These are phyloP conservation scores for Leptodermis oblonga DNA, from an alignment of 257 asterid genomes.

Conservation along the genomic window DNA sequence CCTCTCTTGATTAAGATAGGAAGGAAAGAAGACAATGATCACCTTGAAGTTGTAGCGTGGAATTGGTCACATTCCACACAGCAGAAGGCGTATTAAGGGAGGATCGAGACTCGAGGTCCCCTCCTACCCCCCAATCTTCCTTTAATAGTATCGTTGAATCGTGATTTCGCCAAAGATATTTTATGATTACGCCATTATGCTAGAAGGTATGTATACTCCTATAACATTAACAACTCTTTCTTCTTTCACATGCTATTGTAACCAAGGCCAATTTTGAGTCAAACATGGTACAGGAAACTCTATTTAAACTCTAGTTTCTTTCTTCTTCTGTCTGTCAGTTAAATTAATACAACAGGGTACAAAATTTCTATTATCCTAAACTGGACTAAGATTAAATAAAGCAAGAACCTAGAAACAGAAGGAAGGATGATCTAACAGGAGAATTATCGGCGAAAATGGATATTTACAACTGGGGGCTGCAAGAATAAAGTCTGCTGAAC, in stretches of 20 bases:
- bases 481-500: conserved; percentile 76
- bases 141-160: no score
- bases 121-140: no score
- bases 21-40: no score
- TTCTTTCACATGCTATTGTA: not conserved
- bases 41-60: no score
- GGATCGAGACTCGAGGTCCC: no score
- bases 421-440: not conserved
- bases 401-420: not conserved
- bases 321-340: not conserved
- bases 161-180: no score
- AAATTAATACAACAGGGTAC: not conserved
- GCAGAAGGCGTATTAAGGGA: no score
- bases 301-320: not conserved
- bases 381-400: not conserved
- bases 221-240: no score
- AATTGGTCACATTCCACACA: not conserved
- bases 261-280: not conserved
- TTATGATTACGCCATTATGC: no score
- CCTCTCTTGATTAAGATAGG: no score
- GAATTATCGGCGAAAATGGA: conserved; percentile 73
- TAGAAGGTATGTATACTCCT: no score
- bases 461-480: conserved; percentile 95
- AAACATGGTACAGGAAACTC: not conserved
- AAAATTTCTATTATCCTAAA: conserved; percentile 2